Conservation (phyloP, 2,329 filamentous ascomycete species). For the Ambrosiella cleistominuta region DNA sequence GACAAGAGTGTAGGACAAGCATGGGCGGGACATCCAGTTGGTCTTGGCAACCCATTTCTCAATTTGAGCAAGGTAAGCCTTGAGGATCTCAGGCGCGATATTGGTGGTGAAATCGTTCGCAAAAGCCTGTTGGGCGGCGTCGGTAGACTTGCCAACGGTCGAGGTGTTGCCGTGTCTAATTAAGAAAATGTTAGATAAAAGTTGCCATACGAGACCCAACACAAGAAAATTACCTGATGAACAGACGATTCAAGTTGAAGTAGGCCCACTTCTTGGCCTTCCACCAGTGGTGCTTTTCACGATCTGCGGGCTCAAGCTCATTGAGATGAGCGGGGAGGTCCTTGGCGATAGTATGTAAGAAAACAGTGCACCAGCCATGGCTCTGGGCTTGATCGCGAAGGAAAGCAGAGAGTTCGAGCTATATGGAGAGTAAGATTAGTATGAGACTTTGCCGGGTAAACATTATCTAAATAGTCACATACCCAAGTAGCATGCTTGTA, state of each 20-base stretch:
- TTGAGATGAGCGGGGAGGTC: slow-evolving; percentile 62
- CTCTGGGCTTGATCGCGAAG: slow-evolving; percentile 68
- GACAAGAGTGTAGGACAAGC: slow-evolving; percentile 79
- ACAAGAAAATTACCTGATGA: slow-evolving; percentile 53
- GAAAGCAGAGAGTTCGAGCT: slow-evolving; percentile 72
- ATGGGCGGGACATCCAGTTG: slow-evolving; percentile 85
- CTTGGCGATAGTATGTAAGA: slow-evolving; percentile 79
- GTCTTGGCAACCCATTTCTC: slow-evolving; percentile 96
- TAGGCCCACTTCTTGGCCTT: slow-evolving; percentile 99
- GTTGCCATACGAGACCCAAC: not conserved
- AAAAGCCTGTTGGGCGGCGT: slow-evolving; percentile 49
- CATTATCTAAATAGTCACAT: slow-evolving; percentile 12
- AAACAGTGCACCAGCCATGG: slow-evolving; percentile 90
- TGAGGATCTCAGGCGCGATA: slow-evolving; percentile 89
- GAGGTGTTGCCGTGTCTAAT: slow-evolving; percentile 74
- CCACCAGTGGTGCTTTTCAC: slow-evolving; percentile 96
- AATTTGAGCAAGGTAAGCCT: slow-evolving; percentile 83
- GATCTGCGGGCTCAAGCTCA: slow-evolving; percentile 61
- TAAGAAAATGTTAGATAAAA: not conserved
- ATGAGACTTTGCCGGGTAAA: not conserved
- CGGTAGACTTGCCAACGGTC: slow-evolving; percentile 54
- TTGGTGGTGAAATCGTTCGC: slow-evolving; percentile 80
- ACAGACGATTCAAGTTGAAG: slow-evolving; percentile 89
- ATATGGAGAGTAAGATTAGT: slow-evolving; percentile 14
- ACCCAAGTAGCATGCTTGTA: slow-evolving; percentile 98